Evolutionary conservation across 2,329 filamentous ascomycete species (phyloP), one percentile per base, ranked within the genome.

Genomic region (Neofusicoccum parvum): DNA sequence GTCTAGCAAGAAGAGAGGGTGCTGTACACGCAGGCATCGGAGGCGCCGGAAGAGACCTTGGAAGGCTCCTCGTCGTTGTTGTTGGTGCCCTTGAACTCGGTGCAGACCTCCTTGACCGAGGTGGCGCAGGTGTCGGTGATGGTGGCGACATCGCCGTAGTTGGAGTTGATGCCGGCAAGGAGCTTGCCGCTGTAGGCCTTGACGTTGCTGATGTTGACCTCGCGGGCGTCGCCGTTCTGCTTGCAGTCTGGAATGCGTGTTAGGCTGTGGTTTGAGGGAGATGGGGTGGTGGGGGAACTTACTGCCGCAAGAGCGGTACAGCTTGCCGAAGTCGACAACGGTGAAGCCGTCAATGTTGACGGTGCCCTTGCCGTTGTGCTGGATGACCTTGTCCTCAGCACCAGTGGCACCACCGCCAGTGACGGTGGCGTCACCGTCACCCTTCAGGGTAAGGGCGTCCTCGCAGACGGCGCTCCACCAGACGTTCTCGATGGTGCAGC

Each of bases 221-320:
- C 74, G 65, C 82, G 79, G 41, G 76, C 73, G 63, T 77, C 74
- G 12, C 73, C 74, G 75, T 82, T 85, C 76, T 85, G 85, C 20
- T 50, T 53, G 49, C 62, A 64, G 74, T 83, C 15, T 48, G 34
- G 74, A 74, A 76, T 72, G 76, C 75, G 50, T 81, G 82, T 71
- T 80, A 84, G 58, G 76, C 76, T 65, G 27, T 36, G 23, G 11
- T 6, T 37, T 15, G 10, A 14, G 14, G 20, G 27, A 3, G 15
- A 15, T 5, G 49, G 32, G 36, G 1, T 17, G 15, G 15, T 9
- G 46, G 20, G 37, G 12, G 5, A 23, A 37, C 58, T 48, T 41
- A 46, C 37, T 83, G 69, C 46, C 68, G 68, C 23, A 43, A 69
- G 12, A 64, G 66, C 37, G 69, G 58, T 63, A 67, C 59, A 71